Conservation (phyloP, 2,329 filamentous ascomycete species). For the Madurella mycetomatis region DNA sequence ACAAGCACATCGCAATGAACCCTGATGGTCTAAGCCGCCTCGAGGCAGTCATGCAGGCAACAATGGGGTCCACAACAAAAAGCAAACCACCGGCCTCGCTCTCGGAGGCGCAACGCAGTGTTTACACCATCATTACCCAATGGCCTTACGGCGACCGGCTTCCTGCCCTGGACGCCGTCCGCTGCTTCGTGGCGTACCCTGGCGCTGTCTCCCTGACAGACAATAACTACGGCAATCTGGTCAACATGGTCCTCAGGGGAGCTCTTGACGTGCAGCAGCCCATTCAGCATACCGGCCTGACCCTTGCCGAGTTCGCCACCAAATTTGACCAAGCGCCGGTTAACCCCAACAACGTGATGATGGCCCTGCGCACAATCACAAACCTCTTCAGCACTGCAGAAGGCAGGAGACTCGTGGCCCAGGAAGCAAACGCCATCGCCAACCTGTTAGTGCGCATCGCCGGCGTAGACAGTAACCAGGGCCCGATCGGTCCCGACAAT, state of each 20-base stretch:
- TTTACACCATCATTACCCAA: slow-evolving; percentile 66
- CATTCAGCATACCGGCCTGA: slow-evolving; percentile 25
- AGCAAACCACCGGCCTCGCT: slow-evolving; percentile 34
- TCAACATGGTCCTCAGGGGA: slow-evolving; percentile 48
- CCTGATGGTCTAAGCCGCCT: slow-evolving; percentile 61
- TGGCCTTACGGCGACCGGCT: slow-evolving; percentile 82
- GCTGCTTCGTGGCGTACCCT: slow-evolving; percentile 70
- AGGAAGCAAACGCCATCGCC: slow-evolving; percentile 55
- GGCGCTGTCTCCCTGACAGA: slow-evolving; percentile 58
- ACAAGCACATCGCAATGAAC: slow-evolving; percentile 70
- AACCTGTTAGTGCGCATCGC: slow-evolving; percentile 60
- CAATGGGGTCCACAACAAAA: slow-evolving; percentile 43
- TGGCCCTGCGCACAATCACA: slow-evolving; percentile 72
- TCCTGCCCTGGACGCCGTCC: slow-evolving; percentile 79
- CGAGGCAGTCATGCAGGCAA: slow-evolving; percentile 53
- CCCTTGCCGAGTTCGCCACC: slow-evolving; percentile 14
- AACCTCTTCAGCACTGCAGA: slow-evolving; percentile 77
- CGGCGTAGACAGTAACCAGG: slow-evolving; percentile 44
- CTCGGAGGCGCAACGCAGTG: slow-evolving; percentile 34
- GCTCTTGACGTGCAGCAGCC: slow-evolving; percentile 38
- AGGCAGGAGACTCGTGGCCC: slow-evolving; percentile 63
- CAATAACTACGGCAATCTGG: slow-evolving; percentile 50
- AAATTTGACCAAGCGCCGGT: slow-evolving; percentile 44
- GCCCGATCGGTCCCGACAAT: slow-evolving; percentile 54
- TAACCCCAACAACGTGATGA: slow-evolving; percentile 79